phyloP scores from a whole-genome alignment of 208 protist genomes.

The Leishmania braziliensis region DNA sequence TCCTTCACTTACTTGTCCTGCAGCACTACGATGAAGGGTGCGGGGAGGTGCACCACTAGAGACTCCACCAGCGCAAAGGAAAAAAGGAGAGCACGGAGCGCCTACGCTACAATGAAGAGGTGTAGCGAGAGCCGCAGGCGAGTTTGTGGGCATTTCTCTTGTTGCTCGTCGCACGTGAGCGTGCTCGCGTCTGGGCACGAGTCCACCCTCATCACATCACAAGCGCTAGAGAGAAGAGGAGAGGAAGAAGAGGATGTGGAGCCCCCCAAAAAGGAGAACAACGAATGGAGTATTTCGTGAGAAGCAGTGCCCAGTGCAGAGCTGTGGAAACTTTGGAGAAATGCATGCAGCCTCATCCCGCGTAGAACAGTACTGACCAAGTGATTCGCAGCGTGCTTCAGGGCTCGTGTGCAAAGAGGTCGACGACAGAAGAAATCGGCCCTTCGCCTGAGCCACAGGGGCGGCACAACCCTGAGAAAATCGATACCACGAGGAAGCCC shows the following conservation, averaged over 20 bases:
- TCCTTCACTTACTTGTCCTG: neutral
- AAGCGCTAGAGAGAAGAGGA: neutral
- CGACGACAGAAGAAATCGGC: too few species aligned
- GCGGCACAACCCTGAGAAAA: too few species aligned
- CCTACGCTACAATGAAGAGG: neutral
- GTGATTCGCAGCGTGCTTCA: neutral
- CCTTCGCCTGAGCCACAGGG: too few species aligned
- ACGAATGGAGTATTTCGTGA: neutral
- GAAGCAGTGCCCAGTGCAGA: neutral
- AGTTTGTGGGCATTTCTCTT: neutral
- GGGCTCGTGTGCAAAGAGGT: neutral
- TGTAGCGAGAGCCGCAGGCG: neutral
- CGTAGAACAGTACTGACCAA: neutral
- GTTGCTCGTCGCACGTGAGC: neutral
- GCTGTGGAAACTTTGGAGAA: neutral
- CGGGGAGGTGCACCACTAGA: neutral
- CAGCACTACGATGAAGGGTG: neutral
- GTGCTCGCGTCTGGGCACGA: neutral
- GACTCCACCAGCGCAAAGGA: neutral
- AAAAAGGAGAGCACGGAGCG: neutral
- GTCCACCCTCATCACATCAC: neutral
- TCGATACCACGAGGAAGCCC: too few species aligned
- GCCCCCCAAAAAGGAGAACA: neutral
- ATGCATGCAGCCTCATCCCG: neutral
- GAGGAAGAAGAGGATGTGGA: neutral